Evolutionary conservation across 345 rosid genomes (phyloP), one percentile per base, ranked within the genome.

Genomic region (Linum tenue): DNA sequence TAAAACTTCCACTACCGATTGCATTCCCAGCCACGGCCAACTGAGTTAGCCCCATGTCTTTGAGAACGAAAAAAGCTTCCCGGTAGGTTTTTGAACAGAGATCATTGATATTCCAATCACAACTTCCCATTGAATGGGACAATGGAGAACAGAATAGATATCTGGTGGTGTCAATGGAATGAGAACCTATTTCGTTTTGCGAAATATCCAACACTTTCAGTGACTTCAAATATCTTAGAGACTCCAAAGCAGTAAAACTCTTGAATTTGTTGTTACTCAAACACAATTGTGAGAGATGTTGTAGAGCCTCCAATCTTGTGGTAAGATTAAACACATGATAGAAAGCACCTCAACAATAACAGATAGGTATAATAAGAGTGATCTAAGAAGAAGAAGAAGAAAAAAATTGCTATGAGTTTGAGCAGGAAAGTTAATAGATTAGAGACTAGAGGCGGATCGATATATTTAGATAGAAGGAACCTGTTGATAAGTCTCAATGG

Each of bases 111-210:
- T 70, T 63, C 89, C 79, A 78, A 38, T 77, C 75, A n/a, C 31
- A 22, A 22, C 60, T 68, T 66, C 73, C 86, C 42, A 62, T 73
- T 3, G 84, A 78, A 64, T 94, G 90, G 67, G 88, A 90, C 64
- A 90, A 66, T 37, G 95, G 96, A 75, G 96, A 90, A 55, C 90
- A 70, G 75, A 80, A 86, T 37, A 81, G 67, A 70, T 88, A 85
- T 71, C 86, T 77, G 2, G 85, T 85, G 39, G 96, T 85, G 86
- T 94, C 96, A 9, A 90, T 73, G 15, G 96, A 74, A 75, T 90
- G 95, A 12, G 82, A 67, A 44, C 97, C 99, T n/a, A 94, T 88
- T 80, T 86, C 85, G 66, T 90, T 94, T 75, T 85, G 55, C 64
- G 99, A 90, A 69, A 94, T 76, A 77, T 88, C 82, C 77, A 94